Percentiles rank a stretch among this genome's conserved stretches.
phyloP scores from a whole-genome alignment of 225 moss, liverwort and hornwort genomes.

The Asterella californica region DNA sequence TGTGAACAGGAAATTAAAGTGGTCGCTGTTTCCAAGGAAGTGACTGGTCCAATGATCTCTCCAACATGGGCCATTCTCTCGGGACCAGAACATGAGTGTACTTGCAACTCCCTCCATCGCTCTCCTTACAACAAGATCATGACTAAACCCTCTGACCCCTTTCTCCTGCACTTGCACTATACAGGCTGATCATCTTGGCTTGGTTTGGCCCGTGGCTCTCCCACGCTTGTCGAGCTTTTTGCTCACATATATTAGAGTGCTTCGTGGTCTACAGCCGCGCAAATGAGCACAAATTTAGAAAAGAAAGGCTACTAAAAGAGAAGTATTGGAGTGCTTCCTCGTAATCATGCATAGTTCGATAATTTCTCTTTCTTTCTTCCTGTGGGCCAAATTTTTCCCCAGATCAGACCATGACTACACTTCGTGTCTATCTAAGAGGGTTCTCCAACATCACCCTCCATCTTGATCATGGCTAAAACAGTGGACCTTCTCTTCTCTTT shows the following conservation, averaged over 20 bases:
- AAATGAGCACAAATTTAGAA: too few species aligned
- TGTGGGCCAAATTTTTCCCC: background rate
- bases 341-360: background rate
- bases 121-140: background rate
- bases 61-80: slow-evolving; percentile 3
- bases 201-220: background rate
- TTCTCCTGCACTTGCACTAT: background rate
- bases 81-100: background rate
- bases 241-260: background rate
- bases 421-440: background rate
- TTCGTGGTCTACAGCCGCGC: background rate
- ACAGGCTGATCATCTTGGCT: background rate
- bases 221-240: background rate
- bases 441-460: background rate
- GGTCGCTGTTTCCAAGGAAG: background rate
- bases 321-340: background rate
- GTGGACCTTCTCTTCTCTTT: background rate
- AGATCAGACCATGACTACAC: background rate
- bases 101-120: background rate
- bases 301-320: too few species aligned
- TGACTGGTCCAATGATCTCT: slow-evolving; percentile 3
- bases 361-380: background rate
- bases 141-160: background rate
- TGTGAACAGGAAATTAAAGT: background rate
- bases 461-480: background rate